Base-by-base conservation (phyloP, 2,329 filamentous ascomycete genomes). In the Periconia sp. region DNA sequence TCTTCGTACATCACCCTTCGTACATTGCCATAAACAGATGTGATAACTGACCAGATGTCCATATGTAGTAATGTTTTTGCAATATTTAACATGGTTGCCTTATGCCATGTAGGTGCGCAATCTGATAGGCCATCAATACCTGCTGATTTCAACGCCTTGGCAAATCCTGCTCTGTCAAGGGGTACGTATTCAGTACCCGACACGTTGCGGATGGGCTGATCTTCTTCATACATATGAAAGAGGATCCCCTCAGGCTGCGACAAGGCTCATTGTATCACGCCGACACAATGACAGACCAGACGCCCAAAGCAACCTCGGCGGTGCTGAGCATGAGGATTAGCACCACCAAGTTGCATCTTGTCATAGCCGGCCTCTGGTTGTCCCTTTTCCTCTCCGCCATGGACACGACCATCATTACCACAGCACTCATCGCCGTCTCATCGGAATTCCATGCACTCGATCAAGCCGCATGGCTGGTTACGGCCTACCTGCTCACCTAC, bases 321-420 rank as follows among this genome's bases (percentile, higher is more conserved):
- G 33, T 37, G 33, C 33, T 37, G 11, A 37, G 3, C 33, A 37
- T 37, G 23, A 62, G 27, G 20, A 63, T 71, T 35, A 66, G 64
- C 49, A 50, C 45, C 23, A 51, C 48, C 3, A 63, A 62, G 46
- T 55, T 71, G 40, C 60, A 70, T 13, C 50, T 65, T 11, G 65
- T 71, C 41, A 67, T 72, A 27, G 56, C 35, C 43, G 64, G 62
- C 23, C 50, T 73, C 18, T 71, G 66, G 66, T 56, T 73, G 14
- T 71, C 61, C 41, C 52, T 73, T 1, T 73, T 72, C 53, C 56
- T 71, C 14, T 68, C 67, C 8, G 68, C 69, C 1, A 45, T 71
- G 33, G 70, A 73, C 17, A 66, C 58, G 1, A 70, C 68, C 10
- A 72, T 72, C 37, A 57, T 72, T 17, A 69, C 68, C 1, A 72